These are phyloP conservation scores for Trichoderma pleuroti DNA, from an alignment of 2,329 filamentous ascomycete species.

Conservation along the genomic window DNA sequence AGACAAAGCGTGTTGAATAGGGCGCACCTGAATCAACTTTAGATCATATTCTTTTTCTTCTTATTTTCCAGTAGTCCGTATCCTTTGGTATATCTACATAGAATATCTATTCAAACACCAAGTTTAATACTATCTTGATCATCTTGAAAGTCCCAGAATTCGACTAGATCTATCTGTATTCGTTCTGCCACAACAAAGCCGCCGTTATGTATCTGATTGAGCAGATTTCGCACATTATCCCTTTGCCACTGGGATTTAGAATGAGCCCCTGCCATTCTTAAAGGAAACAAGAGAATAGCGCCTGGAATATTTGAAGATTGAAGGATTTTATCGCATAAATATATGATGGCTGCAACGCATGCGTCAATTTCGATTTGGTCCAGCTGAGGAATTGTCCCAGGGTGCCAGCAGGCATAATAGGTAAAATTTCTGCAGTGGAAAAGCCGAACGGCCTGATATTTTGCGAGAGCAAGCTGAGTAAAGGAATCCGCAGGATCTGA, in stretches of 20 bases:
- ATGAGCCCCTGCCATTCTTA: constrained; percentile 26
- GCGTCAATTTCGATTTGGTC: neutral
- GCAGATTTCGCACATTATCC: neutral
- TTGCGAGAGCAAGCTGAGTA: constrained; percentile 15
- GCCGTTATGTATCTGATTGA: constrained; percentile 20
- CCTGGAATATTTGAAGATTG: constrained; percentile 22
- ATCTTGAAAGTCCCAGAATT: constrained; percentile 22
- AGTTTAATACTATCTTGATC: neutral
- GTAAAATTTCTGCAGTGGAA: constrained; percentile 27
- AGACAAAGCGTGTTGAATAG: no score
- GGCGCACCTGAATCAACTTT: neutral
- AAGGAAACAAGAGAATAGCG: constrained; percentile 24
- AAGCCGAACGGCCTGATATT: constrained; percentile 23
- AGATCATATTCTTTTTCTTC: neutral
- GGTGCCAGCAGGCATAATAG: constrained; percentile 25
- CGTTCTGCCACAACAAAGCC: constrained; percentile 27
- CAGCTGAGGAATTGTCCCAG: constrained; percentile 15
- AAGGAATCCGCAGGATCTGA: neutral
- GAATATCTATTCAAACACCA: neutral
- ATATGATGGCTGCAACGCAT: constrained; percentile 11
- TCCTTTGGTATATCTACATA: neutral
- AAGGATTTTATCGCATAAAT: neutral
- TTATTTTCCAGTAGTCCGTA: neutral
- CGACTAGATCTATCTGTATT: constrained; percentile 24
- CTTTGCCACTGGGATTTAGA: neutral